A percentile compares a stretch with the other conserved stretches of the same genome.
phyloP scores from a whole-genome alignment of 768 basidiomycete genomes.

The Boletus insuetus region DNA sequence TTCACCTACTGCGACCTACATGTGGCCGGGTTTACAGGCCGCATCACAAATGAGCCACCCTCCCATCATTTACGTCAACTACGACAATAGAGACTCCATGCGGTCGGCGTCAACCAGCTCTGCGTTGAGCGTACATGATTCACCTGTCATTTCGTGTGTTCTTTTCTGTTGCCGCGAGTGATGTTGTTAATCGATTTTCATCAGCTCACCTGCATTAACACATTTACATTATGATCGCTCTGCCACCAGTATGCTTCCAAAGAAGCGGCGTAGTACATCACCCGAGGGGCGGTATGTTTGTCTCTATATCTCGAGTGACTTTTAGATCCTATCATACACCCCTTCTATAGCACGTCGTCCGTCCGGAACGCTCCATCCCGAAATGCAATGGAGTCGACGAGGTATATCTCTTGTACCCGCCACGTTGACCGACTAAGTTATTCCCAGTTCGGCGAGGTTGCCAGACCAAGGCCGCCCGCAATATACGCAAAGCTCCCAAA shows the following conservation, averaged over 20 bases:
- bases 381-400: conserved; percentile 25
- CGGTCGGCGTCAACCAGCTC: conserved; percentile 32
- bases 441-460: conserved; percentile 21
- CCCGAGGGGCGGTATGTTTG: conserved; percentile 28
- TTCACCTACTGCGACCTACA: conserved; percentile 43
- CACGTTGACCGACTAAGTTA: conserved; percentile 7
- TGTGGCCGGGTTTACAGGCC: conserved; percentile 46
- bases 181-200: conserved; percentile 14
- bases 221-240: conserved; percentile 24
- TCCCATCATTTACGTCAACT: conserved; percentile 40
- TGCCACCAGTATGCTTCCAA: conserved; percentile 30
- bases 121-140: conserved; percentile 27
- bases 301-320: not conserved
- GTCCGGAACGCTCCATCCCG: conserved; percentile 15
- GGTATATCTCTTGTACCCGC: conserved; percentile 16
- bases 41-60: conserved; percentile 42
- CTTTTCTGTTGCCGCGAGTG: conserved; percentile 12
- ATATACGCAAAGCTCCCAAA: conserved; percentile 8
- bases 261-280: conserved; percentile 33
- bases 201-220: conserved; percentile 30
- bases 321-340: conserved; percentile 10
- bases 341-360: conserved; percentile 12
- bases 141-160: conserved; percentile 31
- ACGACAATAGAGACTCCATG: conserved; percentile 31
- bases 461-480: conserved; percentile 18